Base-by-base conservation (phyloP, 192 early-diverging fungal species). In the Backusella psychrophila region DNA sequence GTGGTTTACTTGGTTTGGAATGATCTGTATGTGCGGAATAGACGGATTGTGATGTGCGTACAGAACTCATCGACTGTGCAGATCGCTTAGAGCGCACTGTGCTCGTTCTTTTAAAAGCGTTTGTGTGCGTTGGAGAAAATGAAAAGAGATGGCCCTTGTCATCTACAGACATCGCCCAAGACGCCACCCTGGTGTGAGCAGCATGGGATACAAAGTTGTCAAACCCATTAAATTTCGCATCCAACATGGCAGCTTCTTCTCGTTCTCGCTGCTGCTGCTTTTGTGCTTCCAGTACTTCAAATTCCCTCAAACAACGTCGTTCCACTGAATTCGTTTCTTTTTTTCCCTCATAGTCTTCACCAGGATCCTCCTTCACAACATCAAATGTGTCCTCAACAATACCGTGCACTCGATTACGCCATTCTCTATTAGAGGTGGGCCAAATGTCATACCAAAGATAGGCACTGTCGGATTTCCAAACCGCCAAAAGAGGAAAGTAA, bases 381-480 rank as follows among this genome's bases (percentile, higher is more conserved):
- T 63, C 26, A 14, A 29, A 14, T 11, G 11, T 63, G 12, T 63
- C 21, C n/a, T 63, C 56, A 21, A 83, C 52, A 44, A 71, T 67
- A 19, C 82, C 82, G 33, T 83, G 82, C 6, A 78, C n/a, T 36
- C 82, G 73, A 19, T 38, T 73, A 41, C 42, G 19, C 35, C n/a
- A 23, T 6, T 76, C 74, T n/a, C 33, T 21, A n/a, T 53, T 17
- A 29, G 41, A 17, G 0, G 74, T 83, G n/a, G 76, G 73, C 82
- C 82, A 83, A 0, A 83, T 66, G 59, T 83, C 82, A 39, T 80
- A 83, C 82, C 82, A 83, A 23, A 31, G 59, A 19, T 78, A 74
- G 1, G 75, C 75, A 69, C 67, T 38, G 49, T 83, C 73, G 2
- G 71, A 66, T 9, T n/a, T 69, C 78, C 78, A 80, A 6, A 76